These are phyloP conservation scores for Paramecium sonneborni DNA, from an alignment of 73 alveolate genomes.

Conservation along the genomic window DNA sequence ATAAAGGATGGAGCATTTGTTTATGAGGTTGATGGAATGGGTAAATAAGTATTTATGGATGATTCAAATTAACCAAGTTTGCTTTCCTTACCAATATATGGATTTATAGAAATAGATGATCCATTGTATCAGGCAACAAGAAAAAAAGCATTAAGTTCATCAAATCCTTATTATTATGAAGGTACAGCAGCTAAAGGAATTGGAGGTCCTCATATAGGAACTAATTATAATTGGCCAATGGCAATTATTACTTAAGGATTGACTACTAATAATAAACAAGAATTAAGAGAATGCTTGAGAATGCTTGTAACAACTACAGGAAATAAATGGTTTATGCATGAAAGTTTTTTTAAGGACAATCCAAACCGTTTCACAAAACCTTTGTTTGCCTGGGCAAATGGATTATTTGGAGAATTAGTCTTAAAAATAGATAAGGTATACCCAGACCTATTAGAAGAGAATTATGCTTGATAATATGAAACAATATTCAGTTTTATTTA, in stretches of 20 bases:
- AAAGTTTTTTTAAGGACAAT: constrained; percentile 79
- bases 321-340: constrained; percentile 82
- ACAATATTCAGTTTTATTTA: not conserved
- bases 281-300: constrained; percentile 77
- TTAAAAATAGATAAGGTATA: constrained; percentile 58
- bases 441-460: constrained; percentile 53
- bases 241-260: constrained; percentile 82
- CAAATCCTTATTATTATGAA: constrained; percentile 78
- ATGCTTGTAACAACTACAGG: constrained; percentile 77
- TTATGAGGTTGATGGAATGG: constrained; percentile 85
- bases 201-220: constrained; percentile 82
- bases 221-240: constrained; percentile 87
- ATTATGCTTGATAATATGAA: not conserved
- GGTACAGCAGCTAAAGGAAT: constrained; percentile 85
- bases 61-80: constrained; percentile 88
- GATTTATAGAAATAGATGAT: constrained; percentile 74
- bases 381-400: constrained; percentile 94
- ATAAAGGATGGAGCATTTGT: constrained; percentile 77
- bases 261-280: constrained; percentile 75
- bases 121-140: constrained; percentile 80
- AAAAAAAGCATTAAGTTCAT: constrained; percentile 72
- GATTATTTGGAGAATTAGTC: constrained; percentile 84
- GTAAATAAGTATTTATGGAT: constrained; percentile 82
- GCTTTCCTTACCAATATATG: constrained; percentile 78
- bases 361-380: constrained; percentile 77